These are phyloP conservation scores for Xylaria palmicola DNA, from an alignment of 495 filamentous ascomycete species.

Conservation along the genomic window DNA sequence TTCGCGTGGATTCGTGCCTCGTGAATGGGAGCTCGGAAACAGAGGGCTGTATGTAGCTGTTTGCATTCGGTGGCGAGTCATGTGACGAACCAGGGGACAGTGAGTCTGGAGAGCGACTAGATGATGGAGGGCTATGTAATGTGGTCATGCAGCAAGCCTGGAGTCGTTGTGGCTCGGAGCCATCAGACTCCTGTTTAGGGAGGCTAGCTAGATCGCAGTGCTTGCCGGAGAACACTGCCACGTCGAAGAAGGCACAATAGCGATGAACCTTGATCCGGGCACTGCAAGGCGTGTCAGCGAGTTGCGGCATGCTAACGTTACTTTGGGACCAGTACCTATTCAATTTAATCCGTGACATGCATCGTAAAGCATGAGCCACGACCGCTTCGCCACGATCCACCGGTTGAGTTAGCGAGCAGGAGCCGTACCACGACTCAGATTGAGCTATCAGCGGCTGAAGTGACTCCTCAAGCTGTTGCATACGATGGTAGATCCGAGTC, in stretches of 20 bases:
- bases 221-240: conserved; percentile 58
- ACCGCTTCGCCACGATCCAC: conserved; percentile 44
- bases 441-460: conserved; percentile 49
- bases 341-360: conserved; percentile 58
- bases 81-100: conserved; percentile 34
- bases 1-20: conserved; percentile 53
- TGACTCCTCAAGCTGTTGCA: conserved; percentile 55
- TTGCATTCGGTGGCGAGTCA: conserved; percentile 37
- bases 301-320: not conserved
- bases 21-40: conserved; percentile 50
- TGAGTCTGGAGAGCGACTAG: conserved; percentile 39
- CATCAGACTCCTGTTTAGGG: conserved; percentile 27
- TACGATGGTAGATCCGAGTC: conserved; percentile 52
- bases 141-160: conserved; percentile 30
- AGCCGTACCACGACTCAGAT: conserved; percentile 43
- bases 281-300: conserved; percentile 34
- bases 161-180: conserved; percentile 23
- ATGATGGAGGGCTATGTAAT: conserved; percentile 30
- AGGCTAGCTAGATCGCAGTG: conserved; percentile 57
- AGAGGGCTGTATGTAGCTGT: conserved; percentile 34
- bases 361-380: conserved; percentile 51
- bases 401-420: conserved; percentile 39
- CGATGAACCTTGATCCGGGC: conserved; percentile 62
- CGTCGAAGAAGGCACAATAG: conserved; percentile 60
- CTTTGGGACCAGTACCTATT: conserved; percentile 44